These are phyloP conservation scores for Artemisia tridentata DNA, from an alignment of 129 eudicot genomes.

Conservation along the genomic window DNA sequence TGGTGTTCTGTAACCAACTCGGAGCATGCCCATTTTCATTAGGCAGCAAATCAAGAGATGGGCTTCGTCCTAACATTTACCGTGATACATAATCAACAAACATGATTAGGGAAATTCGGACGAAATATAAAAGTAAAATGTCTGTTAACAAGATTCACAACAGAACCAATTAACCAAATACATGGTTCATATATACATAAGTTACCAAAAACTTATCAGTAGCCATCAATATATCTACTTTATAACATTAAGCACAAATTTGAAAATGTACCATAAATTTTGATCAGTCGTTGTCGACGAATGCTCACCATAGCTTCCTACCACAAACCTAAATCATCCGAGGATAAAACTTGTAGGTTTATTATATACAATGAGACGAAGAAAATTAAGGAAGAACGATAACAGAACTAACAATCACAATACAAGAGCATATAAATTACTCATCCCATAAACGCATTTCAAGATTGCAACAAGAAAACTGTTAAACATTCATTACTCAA, in stretches of 20 bases:
- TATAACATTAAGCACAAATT: background rate
- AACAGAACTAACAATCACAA: background rate
- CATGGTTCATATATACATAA: background rate
- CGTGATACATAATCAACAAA: conserved; percentile 4
- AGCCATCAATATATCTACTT: conserved; percentile 13
- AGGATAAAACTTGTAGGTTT: conserved; percentile 5
- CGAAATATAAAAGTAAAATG: background rate
- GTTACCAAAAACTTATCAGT: background rate
- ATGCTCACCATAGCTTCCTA: conserved; percentile 89
- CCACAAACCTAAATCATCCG: conserved; percentile 26
- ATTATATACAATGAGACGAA: conserved; percentile 11
- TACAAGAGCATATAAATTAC: background rate
- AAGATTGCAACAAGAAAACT: background rate
- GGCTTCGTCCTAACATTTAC: conserved; percentile 46
- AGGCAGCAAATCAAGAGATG: conserved; percentile 42
- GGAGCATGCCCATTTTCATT: conserved; percentile 46
- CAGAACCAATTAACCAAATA: background rate
- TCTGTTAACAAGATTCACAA: conserved; percentile 6
- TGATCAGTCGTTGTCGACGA: conserved; percentile 44
- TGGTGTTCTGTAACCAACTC: conserved; percentile 36
- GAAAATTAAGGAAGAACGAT: background rate
- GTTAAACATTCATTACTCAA: background rate
- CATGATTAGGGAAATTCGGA: background rate
- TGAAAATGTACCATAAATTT: conserved; percentile 36
- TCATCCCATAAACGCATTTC: conserved; percentile 8